These are phyloP conservation scores for Fraxinus albicans DNA, from an alignment of 305 asterid species.

Conservation along the genomic window DNA sequence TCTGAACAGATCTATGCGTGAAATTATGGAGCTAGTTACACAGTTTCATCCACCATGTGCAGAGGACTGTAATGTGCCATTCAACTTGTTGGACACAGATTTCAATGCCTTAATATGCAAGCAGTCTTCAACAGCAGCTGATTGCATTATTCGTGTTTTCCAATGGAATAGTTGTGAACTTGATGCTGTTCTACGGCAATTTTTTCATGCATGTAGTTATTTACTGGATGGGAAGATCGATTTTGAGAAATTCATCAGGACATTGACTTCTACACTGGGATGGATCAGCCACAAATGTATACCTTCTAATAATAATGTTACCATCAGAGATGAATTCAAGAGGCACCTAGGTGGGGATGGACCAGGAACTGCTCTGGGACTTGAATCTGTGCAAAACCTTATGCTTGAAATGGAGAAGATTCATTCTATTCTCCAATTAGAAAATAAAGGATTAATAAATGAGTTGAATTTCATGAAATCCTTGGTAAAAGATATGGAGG, in stretches of 20 bases:
- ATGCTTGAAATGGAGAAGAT: slow-evolving; percentile 59
- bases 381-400: slow-evolving; percentile 48
- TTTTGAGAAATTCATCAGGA: slow-evolving; percentile 37
- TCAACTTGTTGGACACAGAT: neutral
- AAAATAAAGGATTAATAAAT: slow-evolving; percentile 44
- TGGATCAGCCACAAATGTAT: slow-evolving; percentile 38
- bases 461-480: slow-evolving; percentile 37
- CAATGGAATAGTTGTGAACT: slow-evolving; percentile 42
- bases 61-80: slow-evolving; percentile 5
- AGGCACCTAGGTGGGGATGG: slow-evolving; percentile 51
- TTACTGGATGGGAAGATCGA: slow-evolving; percentile 36
- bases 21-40: slow-evolving; percentile 40
- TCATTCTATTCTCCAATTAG: slow-evolving; percentile 37
- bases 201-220: slow-evolving; percentile 30
- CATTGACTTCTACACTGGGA: slow-evolving; percentile 30
- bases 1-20: slow-evolving; percentile 30
- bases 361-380: slow-evolving; percentile 46
- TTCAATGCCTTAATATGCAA: neutral
- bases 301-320: slow-evolving; percentile 18
- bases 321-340: slow-evolving; percentile 42
- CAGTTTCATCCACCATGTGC: slow-evolving; percentile 20
- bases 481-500: slow-evolving; percentile 27
- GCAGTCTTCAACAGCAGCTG: slow-evolving; percentile 20
- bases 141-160: slow-evolving; percentile 32
- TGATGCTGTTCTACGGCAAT: slow-evolving; percentile 24